Evolutionary conservation across 2,329 filamentous ascomycete species (phyloP), one percentile per base, ranked within the genome.

Genomic region (Colletotrichum aenigma): DNA sequence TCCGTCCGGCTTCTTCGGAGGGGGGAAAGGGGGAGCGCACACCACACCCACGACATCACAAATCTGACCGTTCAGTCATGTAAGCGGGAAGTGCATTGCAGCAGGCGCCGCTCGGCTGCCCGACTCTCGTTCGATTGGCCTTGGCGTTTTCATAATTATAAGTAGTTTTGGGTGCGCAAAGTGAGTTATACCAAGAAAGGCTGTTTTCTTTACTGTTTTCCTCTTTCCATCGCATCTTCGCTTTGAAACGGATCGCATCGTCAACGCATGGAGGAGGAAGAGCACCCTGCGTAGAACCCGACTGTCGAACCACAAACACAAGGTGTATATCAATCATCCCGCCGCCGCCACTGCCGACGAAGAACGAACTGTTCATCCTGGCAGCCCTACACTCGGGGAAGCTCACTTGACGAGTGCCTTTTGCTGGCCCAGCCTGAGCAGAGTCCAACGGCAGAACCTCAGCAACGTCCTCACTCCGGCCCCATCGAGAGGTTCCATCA

Each of bases 1-100:
- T 69, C 74, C 74, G 74, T 66, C 70, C 74, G 74, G 74, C 74
- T 60, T 74, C 70, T 74, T 76, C 74, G 74, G 74, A 74, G 74
- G 30, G 43, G 43, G 43, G 73, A 64, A 74, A 65, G 30, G 43
- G 43, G 43, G 38, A 43, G 18, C 38, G 38, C 18, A 43, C 38
- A 43, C 38, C 43, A 21, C 43, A 48, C 43, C 34, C 55, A 65
- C 64, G 43, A 52, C 56, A 18, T 16, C 32, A 32, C 26, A 43
- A 52, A 38, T 32, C 56, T 70, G 58, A 70, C 61, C 48, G 58
- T 71, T 71, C 26, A 73, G 38, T 43, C 38, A 43, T 73, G 70
- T 75, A 69, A 73, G 70, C 64, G 34, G 65, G 36, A 72, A 66
- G n/a, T 62, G 72, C 58, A 38, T 70, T 32, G 34, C 55, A 21